Base-by-base conservation (phyloP, 805 yeast genomes). In the Dipodascopsis tothii region DNA sequence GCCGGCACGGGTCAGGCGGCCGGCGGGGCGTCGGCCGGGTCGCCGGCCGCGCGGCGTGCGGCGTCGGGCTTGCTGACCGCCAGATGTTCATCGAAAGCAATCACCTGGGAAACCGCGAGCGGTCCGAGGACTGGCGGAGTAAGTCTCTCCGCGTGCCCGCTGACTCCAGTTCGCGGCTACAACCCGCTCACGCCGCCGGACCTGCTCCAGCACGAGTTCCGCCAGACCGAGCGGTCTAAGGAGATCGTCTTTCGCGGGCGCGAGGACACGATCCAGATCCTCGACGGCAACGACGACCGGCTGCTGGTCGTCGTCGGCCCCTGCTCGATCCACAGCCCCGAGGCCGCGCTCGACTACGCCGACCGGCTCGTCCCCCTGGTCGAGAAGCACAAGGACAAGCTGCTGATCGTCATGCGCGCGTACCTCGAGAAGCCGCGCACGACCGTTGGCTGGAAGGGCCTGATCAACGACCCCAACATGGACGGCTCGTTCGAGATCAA, bases 371-470 rank as follows among this genome's bases (percentile, higher is more conserved):
- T 75, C 35, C 70, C 69, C 43, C 61, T 81, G 30, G 68, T 82
- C 35, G 77, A 77, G 44, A 72, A 78, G 60, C 70, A 83, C 51
- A 72, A 80, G 52, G 78, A 75, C 38, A 96, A 90, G 56, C 72
- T 92, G 48, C 76, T 80, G 45, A 80, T 92, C 46, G 81, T 92
- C 50, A 92, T 92, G 98, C 80, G 98, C 69, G 97, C 97, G 3
- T 92, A 92, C 71, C 73, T 92, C 60, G 98, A 90, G 66, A 90
- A 90, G 68, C 98, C 98, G 57, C 80, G 98, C 69, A 90, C 98
- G 40, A 90, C 97, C 22, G 97, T 92, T 37, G 98, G 98, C 48
- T 90, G 98, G 98, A 90, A 90, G 69, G 98, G 52, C 56, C 73
- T 90, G 55, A 92, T 90, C 59, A 90, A 90, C 63, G 98, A 90